Base-by-base conservation (phyloP, 2,329 filamentous ascomycete species). In the Aureobasidium sp. region DNA sequence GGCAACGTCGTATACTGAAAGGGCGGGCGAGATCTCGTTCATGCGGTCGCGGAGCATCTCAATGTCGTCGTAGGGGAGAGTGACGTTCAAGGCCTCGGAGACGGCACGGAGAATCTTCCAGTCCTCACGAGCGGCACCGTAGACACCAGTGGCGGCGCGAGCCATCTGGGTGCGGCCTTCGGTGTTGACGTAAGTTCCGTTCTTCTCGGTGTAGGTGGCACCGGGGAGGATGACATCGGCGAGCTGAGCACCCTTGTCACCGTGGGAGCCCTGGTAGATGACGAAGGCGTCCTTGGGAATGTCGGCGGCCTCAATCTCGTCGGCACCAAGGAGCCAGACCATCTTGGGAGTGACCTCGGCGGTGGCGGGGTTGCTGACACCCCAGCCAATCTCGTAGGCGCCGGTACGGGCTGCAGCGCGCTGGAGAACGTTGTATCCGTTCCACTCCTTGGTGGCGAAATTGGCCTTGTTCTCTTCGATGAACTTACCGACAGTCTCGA, bases 51-150 rank as follows among this genome's bases (percentile, higher is more conserved):
- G 85, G 57, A 99, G 83, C 69, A 85, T 83, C 66, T 94, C 88
- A 54, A 99, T 83, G 71, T 97, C 91, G 69, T 99, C 93, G 71
- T 97, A 99, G 23, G 91, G 89, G 57, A 99, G 83, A 65, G 92
- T 87, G 29, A 81, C 85, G 63, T 89, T 90, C 17, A 99, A 81
- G 78, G 95, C 96, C 77, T 97, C 94, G 70, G 89, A 94, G 60
- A 83, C 85, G 19, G 94, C 94, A 65, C 94, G 90, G 68, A 99
- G 86, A 70, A 99, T 97, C 84, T 97, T 99, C 94, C 94, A 99
- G 78, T 99, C 94, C 65, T 94, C 93, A 71, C 94, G 85, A 60
- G 93, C 85, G 57, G 91, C 94, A 62, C 94, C 94, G 25, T 91
- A 90, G 65, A 96, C 81, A 47, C 88, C 89, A 38, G 91, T 95